Evolutionary conservation across 352 stramenopile species (phyloP), one percentile per base, ranked within the genome.

Genomic region (Poterioochromonas sp.): DNA sequence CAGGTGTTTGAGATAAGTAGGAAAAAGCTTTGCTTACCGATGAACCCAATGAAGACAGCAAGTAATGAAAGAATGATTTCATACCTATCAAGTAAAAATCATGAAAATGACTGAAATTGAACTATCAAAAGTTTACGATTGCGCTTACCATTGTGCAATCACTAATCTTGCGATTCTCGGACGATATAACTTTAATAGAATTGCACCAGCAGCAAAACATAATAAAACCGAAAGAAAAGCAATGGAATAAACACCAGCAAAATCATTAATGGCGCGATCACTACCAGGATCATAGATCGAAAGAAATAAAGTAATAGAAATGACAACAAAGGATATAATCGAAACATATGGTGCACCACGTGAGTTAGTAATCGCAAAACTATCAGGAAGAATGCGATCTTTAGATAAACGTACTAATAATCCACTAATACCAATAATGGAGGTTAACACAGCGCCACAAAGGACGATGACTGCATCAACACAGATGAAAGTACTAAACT

Each of bases 161-260:
- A 43, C 62, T 43, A 5, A 8, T 32, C 62, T 12, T 47, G 62
- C 18, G 1, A 71, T 12, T 32, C 15, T 22, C 29, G 62, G 62
- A 71, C 62, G 62, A 71, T 43, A 44, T 8, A 71, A 29, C 32
- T 71, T 71, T 8, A 71, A 29, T 29, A 44, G 5, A 8, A 71
- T 29, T 26, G 15, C 32, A n/a, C 12, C 62, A 41, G 1, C 12
- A 44, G 62, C 62, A 47, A 71, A 71, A 3, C 2, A 44, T 3
- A 71, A n/a, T 2, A 71, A n/a, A 3, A 71, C 62, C 11, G 5
- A 11, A 3, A 71, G 26, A 29, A 71, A 71, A 3, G 62, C 62
- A 29, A 71, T 71, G 15, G 62, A 11, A n/a, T 35, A 71, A 29
- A 71, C 62, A 44, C 62, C 62, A 71, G 12, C 32, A 2, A 71